phyloP scores from a whole-genome alignment of 2,329 filamentous ascomycete species.

The Curvularia sp. region DNA sequence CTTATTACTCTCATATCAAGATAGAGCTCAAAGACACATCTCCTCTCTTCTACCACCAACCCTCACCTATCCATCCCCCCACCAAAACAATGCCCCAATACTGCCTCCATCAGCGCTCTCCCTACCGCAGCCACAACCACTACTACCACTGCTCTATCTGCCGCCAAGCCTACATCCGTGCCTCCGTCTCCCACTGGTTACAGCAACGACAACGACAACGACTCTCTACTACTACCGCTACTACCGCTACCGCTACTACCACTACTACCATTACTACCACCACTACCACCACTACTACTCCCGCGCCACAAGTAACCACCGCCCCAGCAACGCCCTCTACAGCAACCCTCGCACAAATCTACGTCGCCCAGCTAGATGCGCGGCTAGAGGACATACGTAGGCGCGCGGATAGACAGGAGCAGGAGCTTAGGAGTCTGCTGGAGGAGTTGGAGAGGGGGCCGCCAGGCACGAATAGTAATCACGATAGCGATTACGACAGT shows the following conservation, averaged over 20 bases:
- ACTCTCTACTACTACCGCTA: no score
- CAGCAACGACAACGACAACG: no score
- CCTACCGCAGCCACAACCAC: no score
- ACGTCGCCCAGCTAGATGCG: background rate
- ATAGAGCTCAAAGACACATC: background rate
- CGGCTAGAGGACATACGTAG: background rate
- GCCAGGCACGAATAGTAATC: background rate
- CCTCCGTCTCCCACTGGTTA: background rate
- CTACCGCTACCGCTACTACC: no score
- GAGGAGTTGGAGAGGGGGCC: background rate
- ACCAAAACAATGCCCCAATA: background rate
- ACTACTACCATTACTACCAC: background rate
- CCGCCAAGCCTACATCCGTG: background rate
- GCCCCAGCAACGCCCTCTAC: background rate
- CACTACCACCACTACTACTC: background rate
- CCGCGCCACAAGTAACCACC: background rate
- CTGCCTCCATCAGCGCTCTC: background rate
- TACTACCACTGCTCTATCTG: background rate
- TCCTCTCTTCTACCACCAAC: background rate
- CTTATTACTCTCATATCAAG: background rate
- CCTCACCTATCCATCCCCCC: background rate
- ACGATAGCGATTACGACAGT: background rate
- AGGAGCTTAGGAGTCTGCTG: background rate
- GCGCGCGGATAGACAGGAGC: background rate
- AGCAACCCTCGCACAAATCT: background rate